Evolutionary conservation across 1,139 yeast genomes (phyloP), one percentile per base, ranked within the genome.

Genomic region (Suhomyces bokatorum): DNA sequence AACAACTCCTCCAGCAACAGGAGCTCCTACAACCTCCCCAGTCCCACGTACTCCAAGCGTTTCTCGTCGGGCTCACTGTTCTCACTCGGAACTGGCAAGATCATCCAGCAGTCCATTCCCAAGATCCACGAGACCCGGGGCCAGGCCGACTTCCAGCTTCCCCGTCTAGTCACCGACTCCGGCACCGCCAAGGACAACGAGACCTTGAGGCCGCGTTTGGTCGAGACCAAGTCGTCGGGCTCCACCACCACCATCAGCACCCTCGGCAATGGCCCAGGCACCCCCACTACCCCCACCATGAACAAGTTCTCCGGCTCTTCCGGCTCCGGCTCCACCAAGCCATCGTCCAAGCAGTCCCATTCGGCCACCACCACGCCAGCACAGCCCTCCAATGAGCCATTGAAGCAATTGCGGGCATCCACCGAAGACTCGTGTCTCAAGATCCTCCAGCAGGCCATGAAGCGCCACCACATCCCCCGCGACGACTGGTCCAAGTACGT

Each of bases 361-460:
- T 20, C 24, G 4, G 24, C 24, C 24, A 20, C 24, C 24, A 28
- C 42, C 11, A 35, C 42, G 11, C 39, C 42, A 8, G 34, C 44
- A 12, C 42, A 33, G 16, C 41, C 47, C 27, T 42, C 47, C 6
- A 66, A 55, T 37, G 96, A 91, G 57, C 95, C 97, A 0, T 74
- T 90, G 55, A 88, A 89, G 57, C 95, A 89, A 55, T 70, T 91
- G 50, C 72, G 95, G 42, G 96, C 96, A 0, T 85, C 95, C 3
- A 84, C 90, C 20, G 97, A 91, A 48, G 98, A 91, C 59, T 90
- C 97, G 1, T 90, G 97, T 63, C 83, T 87, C 57, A 88, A 87
- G 64, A 86, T 93, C 24, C 69, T 93, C 41, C 96, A 89, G 56
- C 90, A 87, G 34, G 97, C 97, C 4, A 85, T 90, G 86, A 82